Evolutionary conservation across 2,329 filamentous ascomycete genomes (phyloP), one percentile per base, ranked within the genome.

Genomic region (Monosporascus sp.): DNA sequence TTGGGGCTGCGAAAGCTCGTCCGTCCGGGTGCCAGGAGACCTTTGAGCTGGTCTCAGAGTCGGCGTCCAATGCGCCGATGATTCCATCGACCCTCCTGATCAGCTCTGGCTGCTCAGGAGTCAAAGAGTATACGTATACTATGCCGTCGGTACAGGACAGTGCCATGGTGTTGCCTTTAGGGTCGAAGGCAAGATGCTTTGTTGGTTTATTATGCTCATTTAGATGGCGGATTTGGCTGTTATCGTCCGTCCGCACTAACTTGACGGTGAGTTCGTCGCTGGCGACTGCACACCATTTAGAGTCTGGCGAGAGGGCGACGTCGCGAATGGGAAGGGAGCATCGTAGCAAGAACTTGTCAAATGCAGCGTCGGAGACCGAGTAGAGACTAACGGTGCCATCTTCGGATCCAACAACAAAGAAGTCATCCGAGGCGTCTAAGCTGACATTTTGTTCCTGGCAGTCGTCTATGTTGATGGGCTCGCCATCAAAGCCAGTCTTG

Each of bases 371-470:
- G 53, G 82, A 78, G 49, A 97, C 79, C n/a, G 88, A 89, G 75
- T 95, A 99, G 63, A 91, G 84, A 76, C 88, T 96, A 64, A 99
- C 91, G n/a, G 88, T 94, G 65, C 95, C 94, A 73, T 97, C 92
- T 70, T 99, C 93, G 20, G 90, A 89, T 28, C 91, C 94, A 57
- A 91, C 85, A 45, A 97, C 84, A 68, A 97, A 96, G 70, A 89
- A 91, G 55, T 88, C 84, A 66, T 93, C 81, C 37, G 84, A 83
- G 20, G 91, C 85, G 31, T 85, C 88, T 22, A 97, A 83, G 35
- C 87, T 85, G 20, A 89, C 79, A 66, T 96, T 96, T 59, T 89
- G 87, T 62, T 97, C 93, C 56, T 88, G 88, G 51, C 88, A 91
- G 59, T 97, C 91, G 68, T 97, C 93, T 53, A 99, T 87, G 53